These are phyloP conservation scores for Populus hybrid DNA, from an alignment of 441 rosid genomes.

Conservation along the genomic window DNA sequence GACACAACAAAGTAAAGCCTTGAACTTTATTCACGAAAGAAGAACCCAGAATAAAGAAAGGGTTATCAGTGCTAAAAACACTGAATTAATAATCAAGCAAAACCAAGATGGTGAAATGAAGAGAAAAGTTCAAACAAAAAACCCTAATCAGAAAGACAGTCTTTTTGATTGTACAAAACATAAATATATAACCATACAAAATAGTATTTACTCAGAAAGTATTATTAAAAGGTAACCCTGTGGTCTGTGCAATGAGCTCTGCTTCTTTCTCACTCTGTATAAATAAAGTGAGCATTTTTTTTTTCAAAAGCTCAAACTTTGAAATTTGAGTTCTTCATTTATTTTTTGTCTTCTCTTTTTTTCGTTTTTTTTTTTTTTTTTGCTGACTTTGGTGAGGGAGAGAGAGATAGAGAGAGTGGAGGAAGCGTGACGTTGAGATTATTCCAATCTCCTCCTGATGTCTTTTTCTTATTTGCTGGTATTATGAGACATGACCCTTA, in stretches of 20 bases:
- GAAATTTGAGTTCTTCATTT: conserved; percentile 17
- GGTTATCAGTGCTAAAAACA: background rate
- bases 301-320: conserved; percentile 19
- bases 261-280: background rate
- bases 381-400: background rate
- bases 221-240: background rate
- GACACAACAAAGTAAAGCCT: background rate
- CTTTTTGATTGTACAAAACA: conserved; percentile 17
- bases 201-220: background rate
- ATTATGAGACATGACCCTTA: background rate
- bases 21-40: background rate
- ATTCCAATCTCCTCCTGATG: background rate
- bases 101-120: background rate
- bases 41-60: background rate
- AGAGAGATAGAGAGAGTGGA: background rate
- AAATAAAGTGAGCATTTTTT: background rate
- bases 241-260: background rate
- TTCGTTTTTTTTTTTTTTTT: background rate
- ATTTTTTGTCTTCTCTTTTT: background rate
- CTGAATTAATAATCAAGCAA: background rate
- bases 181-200: background rate
- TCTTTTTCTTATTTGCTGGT: background rate
- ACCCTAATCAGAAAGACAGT: conserved; percentile 26
- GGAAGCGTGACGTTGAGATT: background rate
- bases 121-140: conserved; percentile 12